Evolutionary conservation across 2,329 filamentous ascomycete species (phyloP), one percentile per base, ranked within the genome.

Genomic region (Trichoderma brevicompactum): DNA sequence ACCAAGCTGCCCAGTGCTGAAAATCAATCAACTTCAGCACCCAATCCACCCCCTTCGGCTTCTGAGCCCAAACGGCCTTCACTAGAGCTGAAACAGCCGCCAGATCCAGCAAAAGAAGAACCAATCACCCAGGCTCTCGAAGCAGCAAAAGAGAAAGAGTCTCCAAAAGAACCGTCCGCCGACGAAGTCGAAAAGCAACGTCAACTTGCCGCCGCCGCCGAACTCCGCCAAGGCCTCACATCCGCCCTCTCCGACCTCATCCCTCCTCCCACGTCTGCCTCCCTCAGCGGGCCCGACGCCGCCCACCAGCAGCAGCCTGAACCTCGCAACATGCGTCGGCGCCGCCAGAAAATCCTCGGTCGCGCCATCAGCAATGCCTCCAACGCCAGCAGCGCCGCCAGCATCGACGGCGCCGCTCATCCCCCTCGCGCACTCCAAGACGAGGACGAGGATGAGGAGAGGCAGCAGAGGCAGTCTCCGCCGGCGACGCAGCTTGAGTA

Each of bases 311-410:
- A 60, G 1, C 36, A 69, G 17, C 41, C 67, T 36, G 66, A 68
- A 67, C 48, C 65, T 56, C 8, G 74, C 61, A 68, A 74, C 17
- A 70, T 75, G 62, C 69, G 80, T 1, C 78, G 80, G 59, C 82
- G 84, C 10, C 79, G 80, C 60, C 82, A 84, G 10, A 79, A 82
- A 62, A 83, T 88, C 64, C 76, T 88, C 3, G 86, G 86, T 5
- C 83, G 86, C 10, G 86, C 84, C 3, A 75, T 84, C 34, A 87
- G 85, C 75, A 87, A 87, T 70, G 80, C 80, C 2, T 88, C 85
- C 2, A 81, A 81, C 1, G 78, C 78, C 5, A 85, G 83, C 61
- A 82, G 76, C 60, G 72, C 72, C n/a, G 78, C 74, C 50, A 82
- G 82, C 62, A 46, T 56, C 44, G 60, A 59, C 34, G 44, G 58